These are phyloP conservation scores for Fibroporia radiculosa DNA, from an alignment of 768 basidiomycete genomes.

Conservation along the genomic window DNA sequence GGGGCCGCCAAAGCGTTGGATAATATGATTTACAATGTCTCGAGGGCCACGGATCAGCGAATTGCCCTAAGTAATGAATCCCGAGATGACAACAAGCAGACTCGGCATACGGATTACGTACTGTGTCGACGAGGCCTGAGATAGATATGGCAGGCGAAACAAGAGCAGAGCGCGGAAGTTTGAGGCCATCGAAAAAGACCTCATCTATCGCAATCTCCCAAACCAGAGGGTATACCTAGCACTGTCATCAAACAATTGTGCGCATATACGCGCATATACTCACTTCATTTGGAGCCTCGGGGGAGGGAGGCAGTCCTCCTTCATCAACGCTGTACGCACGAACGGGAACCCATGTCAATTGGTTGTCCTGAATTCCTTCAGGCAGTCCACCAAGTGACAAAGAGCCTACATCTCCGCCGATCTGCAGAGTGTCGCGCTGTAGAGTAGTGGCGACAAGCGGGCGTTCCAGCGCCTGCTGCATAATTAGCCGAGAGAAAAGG, in stretches of 20 bases:
- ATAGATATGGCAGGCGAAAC: slow-evolving; percentile 41
- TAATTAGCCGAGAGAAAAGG: slow-evolving; percentile 25
- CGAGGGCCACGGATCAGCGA: slow-evolving; percentile 69
- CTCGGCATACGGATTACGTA: slow-evolving; percentile 24
- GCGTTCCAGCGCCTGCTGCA: slow-evolving; percentile 32
- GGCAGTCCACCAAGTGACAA: slow-evolving; percentile 65
- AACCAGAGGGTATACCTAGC: slow-evolving; percentile 22
- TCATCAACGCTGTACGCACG: slow-evolving; percentile 43
- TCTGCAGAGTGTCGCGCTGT: slow-evolving; percentile 59
- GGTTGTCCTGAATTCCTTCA: slow-evolving; percentile 33
- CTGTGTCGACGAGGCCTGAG: slow-evolving; percentile 68
- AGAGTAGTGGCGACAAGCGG: slow-evolving; percentile 42
- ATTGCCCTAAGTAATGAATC: slow-evolving; percentile 56
- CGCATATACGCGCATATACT: background rate
- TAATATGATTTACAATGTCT: slow-evolving; percentile 52
- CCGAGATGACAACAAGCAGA: background rate
- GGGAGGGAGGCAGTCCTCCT: slow-evolving; percentile 48
- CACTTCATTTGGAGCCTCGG: slow-evolving; percentile 56
- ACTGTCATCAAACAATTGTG: background rate
- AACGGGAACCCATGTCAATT: slow-evolving; percentile 60
- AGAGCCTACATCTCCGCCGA: slow-evolving; percentile 62
- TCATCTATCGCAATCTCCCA: slow-evolving; percentile 72
- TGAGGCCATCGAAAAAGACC: slow-evolving; percentile 60
- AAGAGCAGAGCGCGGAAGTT: slow-evolving; percentile 48
- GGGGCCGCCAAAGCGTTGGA: slow-evolving; percentile 27